These are phyloP conservation scores for Microbotryum violaceum DNA, from an alignment of 1,284 basidiomycete genomes.

Conservation along the genomic window DNA sequence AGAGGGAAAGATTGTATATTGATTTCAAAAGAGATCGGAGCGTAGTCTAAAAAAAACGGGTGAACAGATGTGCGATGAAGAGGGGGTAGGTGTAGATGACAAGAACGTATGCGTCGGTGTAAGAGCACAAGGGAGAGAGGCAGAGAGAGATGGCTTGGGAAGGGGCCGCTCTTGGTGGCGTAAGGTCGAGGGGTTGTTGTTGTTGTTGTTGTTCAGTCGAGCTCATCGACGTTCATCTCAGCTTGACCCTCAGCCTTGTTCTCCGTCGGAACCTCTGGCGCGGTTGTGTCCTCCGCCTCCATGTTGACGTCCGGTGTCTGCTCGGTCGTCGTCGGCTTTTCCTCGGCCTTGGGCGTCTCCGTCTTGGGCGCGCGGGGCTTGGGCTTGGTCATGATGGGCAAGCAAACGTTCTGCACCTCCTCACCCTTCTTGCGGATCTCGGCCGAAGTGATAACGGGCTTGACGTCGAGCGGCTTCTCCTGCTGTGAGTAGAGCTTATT, in stretches of 20 bases:
- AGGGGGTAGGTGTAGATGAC: no score
- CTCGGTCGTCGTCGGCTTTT: constrained; percentile 39
- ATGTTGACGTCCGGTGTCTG: constrained; percentile 42
- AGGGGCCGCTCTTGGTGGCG: no score
- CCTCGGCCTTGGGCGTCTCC: constrained; percentile 44
- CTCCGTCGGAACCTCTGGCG: constrained; percentile 43
- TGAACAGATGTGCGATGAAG: no score
- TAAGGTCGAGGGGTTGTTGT: no score
- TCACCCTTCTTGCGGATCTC: constrained; percentile 83
- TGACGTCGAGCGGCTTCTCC: constrained; percentile 76
- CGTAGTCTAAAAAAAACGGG: no score
- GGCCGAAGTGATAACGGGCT: constrained; percentile 66
- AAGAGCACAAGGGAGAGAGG: no score
- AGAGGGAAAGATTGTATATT: no score
- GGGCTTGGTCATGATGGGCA: constrained; percentile 54
- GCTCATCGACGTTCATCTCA: constrained; percentile 26
- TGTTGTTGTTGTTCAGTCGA: constrained; percentile 18
- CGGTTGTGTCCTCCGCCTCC: constrained; percentile 42
- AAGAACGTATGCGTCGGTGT: no score
- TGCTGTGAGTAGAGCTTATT: constrained; percentile 76
- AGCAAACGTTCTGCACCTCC: constrained; percentile 45
- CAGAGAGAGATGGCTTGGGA: no score
- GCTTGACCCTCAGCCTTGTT: constrained; percentile 39
- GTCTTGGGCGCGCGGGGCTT: constrained; percentile 62
- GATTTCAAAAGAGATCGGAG: no score